Conservation (phyloP, 306 rosid species). For the Cucurbita maxima region DNA sequence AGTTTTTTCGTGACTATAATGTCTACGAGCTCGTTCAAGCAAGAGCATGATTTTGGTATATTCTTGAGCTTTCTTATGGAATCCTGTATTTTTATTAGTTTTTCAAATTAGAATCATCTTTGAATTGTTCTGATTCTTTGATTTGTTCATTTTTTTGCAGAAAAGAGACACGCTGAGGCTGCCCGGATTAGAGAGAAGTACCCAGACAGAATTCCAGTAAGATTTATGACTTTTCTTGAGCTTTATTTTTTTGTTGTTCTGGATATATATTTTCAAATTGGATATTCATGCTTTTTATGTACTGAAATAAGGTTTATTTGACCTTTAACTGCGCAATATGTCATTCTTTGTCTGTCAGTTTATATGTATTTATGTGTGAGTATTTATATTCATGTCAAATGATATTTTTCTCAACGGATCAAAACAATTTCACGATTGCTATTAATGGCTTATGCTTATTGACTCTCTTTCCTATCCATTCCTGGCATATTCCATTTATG, state of each 20-base stretch:
- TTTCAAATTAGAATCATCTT: neutral
- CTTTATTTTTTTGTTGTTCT: neutral
- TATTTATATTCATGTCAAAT: neutral
- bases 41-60: constrained; percentile 18
- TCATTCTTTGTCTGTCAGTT: neutral
- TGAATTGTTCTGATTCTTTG: too few species aligned
- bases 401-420: neutral
- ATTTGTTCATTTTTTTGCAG: constrained; percentile 10
- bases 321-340: neutral
- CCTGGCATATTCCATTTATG: neutral
- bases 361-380: neutral
- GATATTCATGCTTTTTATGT: neutral
- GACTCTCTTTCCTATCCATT: neutral
- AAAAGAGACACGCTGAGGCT: constrained; percentile 41
- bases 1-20: constrained; percentile 7
- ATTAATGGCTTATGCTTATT: neutral
- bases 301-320: neutral
- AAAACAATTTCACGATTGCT: neutral
- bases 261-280: neutral
- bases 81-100: neutral
- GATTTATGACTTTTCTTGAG: neutral
- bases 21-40: constrained; percentile 33
- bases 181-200: constrained; percentile 11
- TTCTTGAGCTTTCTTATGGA: neutral
- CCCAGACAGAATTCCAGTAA: constrained; percentile 48